Percentiles rank a stretch among this genome's conserved stretches.
These are phyloP conservation scores for Cucurbita ficifolia DNA, from an alignment of 306 rosid species.

Conservation along the genomic window DNA sequence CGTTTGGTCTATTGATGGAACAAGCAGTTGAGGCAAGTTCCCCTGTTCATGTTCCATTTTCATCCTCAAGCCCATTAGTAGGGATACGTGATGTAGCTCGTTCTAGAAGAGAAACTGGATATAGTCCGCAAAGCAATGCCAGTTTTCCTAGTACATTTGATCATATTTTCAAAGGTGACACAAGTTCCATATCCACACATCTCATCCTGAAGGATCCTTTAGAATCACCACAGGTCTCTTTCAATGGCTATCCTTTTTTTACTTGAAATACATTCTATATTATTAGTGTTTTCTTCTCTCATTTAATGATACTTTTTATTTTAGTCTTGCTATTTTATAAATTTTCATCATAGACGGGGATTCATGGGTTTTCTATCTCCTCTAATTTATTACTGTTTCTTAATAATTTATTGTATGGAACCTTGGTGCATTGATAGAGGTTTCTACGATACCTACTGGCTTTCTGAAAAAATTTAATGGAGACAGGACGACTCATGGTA, in stretches of 20 bases:
- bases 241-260: slow-evolving; percentile 7
- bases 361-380: background rate
- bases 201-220: slow-evolving; percentile 67
- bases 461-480: background rate
- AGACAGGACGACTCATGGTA: background rate
- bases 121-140: slow-evolving; percentile 20
- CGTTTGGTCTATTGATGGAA: slow-evolving; percentile 81
- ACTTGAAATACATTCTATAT: background rate
- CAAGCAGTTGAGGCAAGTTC: slow-evolving; percentile 51
- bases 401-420: background rate
- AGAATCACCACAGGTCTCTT: slow-evolving; percentile 62
- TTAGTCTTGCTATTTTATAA: background rate
- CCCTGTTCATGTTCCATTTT: slow-evolving; percentile 26
- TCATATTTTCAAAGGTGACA: slow-evolving; percentile 44
- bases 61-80: slow-evolving; percentile 52
- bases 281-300: slow-evolving; percentile 5
- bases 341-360: background rate
- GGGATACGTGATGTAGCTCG: slow-evolving; percentile 34
- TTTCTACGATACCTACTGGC: background rate
- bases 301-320: background rate
- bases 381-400: background rate
- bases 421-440: background rate
- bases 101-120: slow-evolving; percentile 27
- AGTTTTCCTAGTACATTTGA: slow-evolving; percentile 23
- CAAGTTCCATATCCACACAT: slow-evolving; percentile 50